Conservation (phyloP, 2,329 filamentous ascomycete species). For the Sporothrix sp. region DNA sequence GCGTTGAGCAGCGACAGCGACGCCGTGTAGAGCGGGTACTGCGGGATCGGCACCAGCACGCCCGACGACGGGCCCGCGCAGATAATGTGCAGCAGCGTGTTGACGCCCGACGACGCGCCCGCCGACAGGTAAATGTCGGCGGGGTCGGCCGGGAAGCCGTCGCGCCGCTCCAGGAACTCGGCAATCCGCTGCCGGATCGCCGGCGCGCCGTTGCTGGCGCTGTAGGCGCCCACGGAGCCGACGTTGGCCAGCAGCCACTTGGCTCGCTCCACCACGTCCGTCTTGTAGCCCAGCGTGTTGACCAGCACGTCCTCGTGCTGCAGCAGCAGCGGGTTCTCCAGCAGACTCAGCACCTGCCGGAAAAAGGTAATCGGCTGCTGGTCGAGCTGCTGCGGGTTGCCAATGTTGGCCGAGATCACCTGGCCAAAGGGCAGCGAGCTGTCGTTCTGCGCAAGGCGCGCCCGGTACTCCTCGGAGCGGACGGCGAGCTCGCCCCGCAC, state of each 20-base stretch:
- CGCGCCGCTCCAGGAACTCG: constrained; percentile 82
- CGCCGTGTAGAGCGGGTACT: constrained; percentile 96
- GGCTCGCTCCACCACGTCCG: constrained; percentile 79
- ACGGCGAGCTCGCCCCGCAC: constrained; percentile 93
- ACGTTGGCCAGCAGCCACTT: constrained; percentile 71
- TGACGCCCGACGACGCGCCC: constrained; percentile 89
- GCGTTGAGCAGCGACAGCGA: constrained; percentile 80
- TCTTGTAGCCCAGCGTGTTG: constrained; percentile 71
- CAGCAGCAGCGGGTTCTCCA: constrained; percentile 82
- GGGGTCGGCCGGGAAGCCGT: constrained; percentile 76
- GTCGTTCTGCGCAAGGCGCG: constrained; percentile 53
- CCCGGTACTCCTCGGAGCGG: constrained; percentile 84
- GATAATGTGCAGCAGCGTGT: constrained; percentile 84
- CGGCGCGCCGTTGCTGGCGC: constrained; percentile 80
- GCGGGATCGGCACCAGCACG: constrained; percentile 87
- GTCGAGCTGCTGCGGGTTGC: constrained; percentile 96
- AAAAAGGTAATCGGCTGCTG: constrained; percentile 99
- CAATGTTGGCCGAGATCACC: constrained; percentile 96
- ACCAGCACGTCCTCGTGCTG: constrained; percentile 73
- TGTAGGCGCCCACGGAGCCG: constrained; percentile 92
- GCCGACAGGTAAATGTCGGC: constrained; percentile 81
- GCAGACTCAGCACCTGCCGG: constrained; percentile 83
- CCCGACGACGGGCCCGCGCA: constrained; percentile 68
- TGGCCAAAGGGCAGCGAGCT: constrained; percentile 66
- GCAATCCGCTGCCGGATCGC: constrained; percentile 84